Base-by-base conservation (phyloP, 2,329 filamentous ascomycete genomes). In the Xylaria sp. region DNA sequence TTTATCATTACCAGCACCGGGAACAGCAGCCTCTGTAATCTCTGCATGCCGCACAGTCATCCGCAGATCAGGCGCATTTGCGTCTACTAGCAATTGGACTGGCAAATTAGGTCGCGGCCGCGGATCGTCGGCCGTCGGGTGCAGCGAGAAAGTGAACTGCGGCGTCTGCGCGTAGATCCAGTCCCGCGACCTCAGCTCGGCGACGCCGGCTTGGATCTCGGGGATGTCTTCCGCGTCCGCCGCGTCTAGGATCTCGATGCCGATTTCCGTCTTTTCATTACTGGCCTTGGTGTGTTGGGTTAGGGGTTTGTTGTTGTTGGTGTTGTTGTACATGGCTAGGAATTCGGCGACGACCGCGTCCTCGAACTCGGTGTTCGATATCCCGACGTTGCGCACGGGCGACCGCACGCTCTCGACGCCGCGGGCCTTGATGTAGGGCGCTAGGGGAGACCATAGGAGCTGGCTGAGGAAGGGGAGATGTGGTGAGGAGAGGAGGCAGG, bases 321-420 rank as follows among this genome's bases (percentile, higher is more conserved):
- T 6, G 8, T 44, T 9, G 69, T 84, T 84, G 78, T 97, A 94
- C 84, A 95, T 88, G 18, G 74, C 73, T 6, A 80, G 81, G 79
- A 97, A 98, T 78, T 92, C 87, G 6, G 81, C 80, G 29, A 89
- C 82, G 1, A 93, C 89, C 12, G 86, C 88, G 1, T 80, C 79
- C 62, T 86, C 82, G 66, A 89, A 89, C 16, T 77, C 80, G 0
- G 67, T 76, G 18, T 60, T 66, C 9, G 77, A 82, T 0, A 93
- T 79, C 2, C 88, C 87, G 1, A 97, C 89, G 80, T 98, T 99
- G 8, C 88, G 86, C 12, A 98, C 91, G 0, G 90, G 89, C 57
- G 93, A 97, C 70, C 93, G 90, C 51, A 98, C 94, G 78, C 95
- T 98, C 75, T 96, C 93, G 0, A 98, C 94, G 0, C 96, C 96